phyloP scores from a whole-genome alignment of 495 filamentous ascomycete genomes.

The Neurospora hispaniola region DNA sequence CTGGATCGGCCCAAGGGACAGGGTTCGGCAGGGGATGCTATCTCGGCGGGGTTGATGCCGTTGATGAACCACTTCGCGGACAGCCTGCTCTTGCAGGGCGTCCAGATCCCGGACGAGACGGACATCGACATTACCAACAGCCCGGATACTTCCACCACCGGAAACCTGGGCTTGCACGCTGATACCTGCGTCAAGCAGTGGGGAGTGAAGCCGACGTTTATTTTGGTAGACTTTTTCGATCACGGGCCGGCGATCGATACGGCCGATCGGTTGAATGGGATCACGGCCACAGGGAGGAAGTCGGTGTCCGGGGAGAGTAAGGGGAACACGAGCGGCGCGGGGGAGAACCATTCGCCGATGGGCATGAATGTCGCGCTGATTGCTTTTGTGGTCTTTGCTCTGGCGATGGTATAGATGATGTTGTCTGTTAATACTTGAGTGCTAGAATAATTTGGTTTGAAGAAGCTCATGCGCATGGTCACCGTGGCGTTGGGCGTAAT shows the following conservation, averaged over 20 bases:
- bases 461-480: not conserved
- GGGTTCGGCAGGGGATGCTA: slow-evolving; percentile 34
- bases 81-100: slow-evolving; percentile 43
- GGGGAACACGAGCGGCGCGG: not conserved
- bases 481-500: not conserved
- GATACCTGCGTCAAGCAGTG: slow-evolving; percentile 42
- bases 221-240: slow-evolving; percentile 61
- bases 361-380: slow-evolving; percentile 18
- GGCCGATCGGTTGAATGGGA: slow-evolving; percentile 48
- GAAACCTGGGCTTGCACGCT: slow-evolving; percentile 50
- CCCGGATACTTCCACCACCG: slow-evolving; percentile 29
- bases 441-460: not conserved
- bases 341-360: slow-evolving; percentile 2
- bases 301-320: not conserved
- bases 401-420: slow-evolving; percentile 15
- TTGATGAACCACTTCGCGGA: slow-evolving; percentile 69
- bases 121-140: slow-evolving; percentile 47
- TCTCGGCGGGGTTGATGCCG: slow-evolving; percentile 35
- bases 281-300: slow-evolving; percentile 21
- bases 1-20: slow-evolving; percentile 47
- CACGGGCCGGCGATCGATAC: slow-evolving; percentile 47
- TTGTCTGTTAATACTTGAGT: not conserved
- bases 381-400: slow-evolving; percentile 20
- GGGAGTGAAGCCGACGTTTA: slow-evolving; percentile 42
- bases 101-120: slow-evolving; percentile 45